Conservation (phyloP, 75 land plant genomes). For the Pinus albicaulis region DNA sequence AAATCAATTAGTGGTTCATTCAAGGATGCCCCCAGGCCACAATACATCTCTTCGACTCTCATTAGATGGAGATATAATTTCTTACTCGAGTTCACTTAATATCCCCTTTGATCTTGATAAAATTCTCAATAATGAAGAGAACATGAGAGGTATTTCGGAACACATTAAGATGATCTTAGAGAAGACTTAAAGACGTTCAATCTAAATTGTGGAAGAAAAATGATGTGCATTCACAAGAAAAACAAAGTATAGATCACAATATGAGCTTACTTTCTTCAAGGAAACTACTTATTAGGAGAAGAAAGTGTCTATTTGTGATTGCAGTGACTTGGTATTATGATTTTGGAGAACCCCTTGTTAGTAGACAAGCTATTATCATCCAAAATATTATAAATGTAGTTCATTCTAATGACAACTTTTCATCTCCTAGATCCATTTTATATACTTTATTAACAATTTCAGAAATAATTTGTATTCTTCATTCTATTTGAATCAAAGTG, state of each 20-base stretch:
- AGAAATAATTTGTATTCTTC: conserved; percentile 43
- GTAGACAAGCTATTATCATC: conserved; percentile 14
- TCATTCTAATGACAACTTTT: not conserved
- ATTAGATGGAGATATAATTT: conserved; percentile 17
- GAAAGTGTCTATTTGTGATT: conserved; percentile 50
- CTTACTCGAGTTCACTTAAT: conserved; percentile 2
- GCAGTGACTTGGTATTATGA: conserved; percentile 58
- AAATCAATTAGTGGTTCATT: conserved; percentile 39
- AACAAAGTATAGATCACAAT: conserved; percentile 1
- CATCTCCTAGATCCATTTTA: conserved; percentile 40
- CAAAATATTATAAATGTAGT: conserved; percentile 34
- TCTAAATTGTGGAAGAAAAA: not conserved
- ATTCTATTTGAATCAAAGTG: conserved; percentile 19
- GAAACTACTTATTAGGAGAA: conserved; percentile 27
- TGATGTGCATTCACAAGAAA: not conserved
- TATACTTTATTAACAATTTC: conserved; percentile 47
- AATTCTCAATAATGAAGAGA: not conserved
- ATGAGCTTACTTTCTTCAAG: not conserved
- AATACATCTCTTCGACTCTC: conserved; percentile 27
- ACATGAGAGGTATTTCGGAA: not conserved
- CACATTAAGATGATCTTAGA: not conserved
- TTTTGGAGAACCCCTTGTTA: conserved; percentile 17
- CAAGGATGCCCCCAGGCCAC: conserved; percentile 27
- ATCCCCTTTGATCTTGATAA: not conserved
- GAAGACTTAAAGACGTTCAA: not conserved